Base-by-base conservation (phyloP, 2,329 filamentous ascomycete species). In the Colletotrichum lindemuthianum region DNA sequence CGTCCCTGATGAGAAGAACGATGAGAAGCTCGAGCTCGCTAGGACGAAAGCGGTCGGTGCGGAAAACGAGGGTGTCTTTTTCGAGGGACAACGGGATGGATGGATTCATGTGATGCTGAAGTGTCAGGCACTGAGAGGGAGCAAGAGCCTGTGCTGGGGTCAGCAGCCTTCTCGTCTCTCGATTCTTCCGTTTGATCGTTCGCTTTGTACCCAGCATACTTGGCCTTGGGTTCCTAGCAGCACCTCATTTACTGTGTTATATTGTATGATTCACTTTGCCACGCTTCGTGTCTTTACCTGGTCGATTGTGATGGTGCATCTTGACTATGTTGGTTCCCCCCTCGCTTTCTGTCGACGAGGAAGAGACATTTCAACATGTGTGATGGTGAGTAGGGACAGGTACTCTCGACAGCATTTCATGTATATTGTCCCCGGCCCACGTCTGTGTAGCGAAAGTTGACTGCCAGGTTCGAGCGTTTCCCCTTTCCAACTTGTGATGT, bases 181-280 rank as follows among this genome's bases (percentile, higher is more conserved):
- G 32, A 24, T 66, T 50, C 44, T 56, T 54, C 44, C 58, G 33
- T 53, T 40, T 36, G 44, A 54, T 56, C 53, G 39, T 63, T 63
- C 49, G 59, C 63, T 63, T 43, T 33, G 36, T 37, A 49, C 53
- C 59, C 48, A 58, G 57, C 61, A 61, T 65, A 56, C 49, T 63
- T 66, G 54, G 59, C 59, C 45, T 63, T 66, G 58, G 63, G 52
- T 63, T 58, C 37, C 63, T 58, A 63, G 59, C 49, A 55, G 57
- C 52, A 59, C 59, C 33, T 50, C 59, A 66, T 59, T 66, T 49
- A 61, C 55, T 65, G 48, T 45, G 37, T 50, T 49, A 57, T 16
- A 10, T 45, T 9, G 43, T 45, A n/a, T 15, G 24, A 24, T 4
- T 24, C 24, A 24, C 24, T 24, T 3, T 24, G 24, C 24, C 24